Percentiles rank a stretch among this genome's conserved stretches.
phyloP scores from a whole-genome alignment of 805 yeast species.

The Candida krabiensis region DNA sequence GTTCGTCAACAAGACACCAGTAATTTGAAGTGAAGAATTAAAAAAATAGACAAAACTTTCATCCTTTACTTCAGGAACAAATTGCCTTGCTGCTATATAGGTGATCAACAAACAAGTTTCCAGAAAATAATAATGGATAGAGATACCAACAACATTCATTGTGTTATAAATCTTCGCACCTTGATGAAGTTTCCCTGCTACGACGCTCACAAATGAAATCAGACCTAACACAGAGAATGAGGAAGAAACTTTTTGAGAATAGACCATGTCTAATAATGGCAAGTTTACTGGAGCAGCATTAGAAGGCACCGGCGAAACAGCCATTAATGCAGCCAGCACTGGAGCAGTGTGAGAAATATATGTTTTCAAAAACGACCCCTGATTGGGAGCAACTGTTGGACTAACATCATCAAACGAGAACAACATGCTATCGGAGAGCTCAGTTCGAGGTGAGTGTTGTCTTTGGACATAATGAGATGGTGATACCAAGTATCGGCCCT shows the following conservation, averaged over 20 bases:
- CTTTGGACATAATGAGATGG: conserved; percentile 8
- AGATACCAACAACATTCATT: conserved; percentile 7
- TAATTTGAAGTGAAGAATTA: neutral
- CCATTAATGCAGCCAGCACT: conserved; percentile 31
- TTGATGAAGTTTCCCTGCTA: conserved; percentile 1
- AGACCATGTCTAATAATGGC: too few relatives aligned
- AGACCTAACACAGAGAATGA: neutral
- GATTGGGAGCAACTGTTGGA: neutral
- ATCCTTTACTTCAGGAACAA: neutral
- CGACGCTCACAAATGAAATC: neutral
- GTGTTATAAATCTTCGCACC: neutral
- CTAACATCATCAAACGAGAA: conserved; percentile 7
- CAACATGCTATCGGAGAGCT: conserved; percentile 8
- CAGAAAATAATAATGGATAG: conserved; percentile 1
- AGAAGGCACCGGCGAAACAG: conserved; percentile 30
- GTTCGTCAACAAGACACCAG: conserved; percentile 1
- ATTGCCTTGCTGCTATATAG: neutral
- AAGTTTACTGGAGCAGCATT: conserved; percentile 17
- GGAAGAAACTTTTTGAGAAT: neutral
- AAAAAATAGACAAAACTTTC: conserved; percentile 1
- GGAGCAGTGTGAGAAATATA: conserved; percentile 24
- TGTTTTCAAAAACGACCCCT: neutral
- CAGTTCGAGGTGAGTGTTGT: conserved; percentile 5
- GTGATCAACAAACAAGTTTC: conserved; percentile 4
- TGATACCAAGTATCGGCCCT: conserved; percentile 6